Base-by-base conservation (phyloP, 306 rosid genomes). In the Cucurbita maxima region DNA sequence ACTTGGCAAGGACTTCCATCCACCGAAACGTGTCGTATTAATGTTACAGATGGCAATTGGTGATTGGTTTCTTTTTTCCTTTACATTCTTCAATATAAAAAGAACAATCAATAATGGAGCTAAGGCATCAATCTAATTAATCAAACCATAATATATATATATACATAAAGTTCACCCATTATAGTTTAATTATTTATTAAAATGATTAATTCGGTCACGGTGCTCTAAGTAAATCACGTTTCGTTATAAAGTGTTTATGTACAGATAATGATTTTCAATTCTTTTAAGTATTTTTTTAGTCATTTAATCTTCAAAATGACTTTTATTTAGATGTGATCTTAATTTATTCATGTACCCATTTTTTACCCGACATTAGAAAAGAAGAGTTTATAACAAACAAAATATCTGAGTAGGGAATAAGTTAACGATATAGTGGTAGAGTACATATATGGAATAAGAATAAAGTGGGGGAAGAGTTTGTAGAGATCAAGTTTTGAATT, bases 401-500 rank as follows among this genome's bases (percentile, higher is more conserved):
- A 34, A 50, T 16, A 63, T 63, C 9, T 63, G 30, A 63, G 45
- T n/a, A 63, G n/a, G 18, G 43, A 63, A 36, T 40, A 63, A 10
- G 71, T 41, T 63, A 63, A 63, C 41, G 6, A n/a, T 18, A 41
- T 41, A 41, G 71, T 63, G 71, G 71, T 3, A 68, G 73, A 68
- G 20, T 19, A 22, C 37, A 66, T n/a, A 40, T 62, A 22, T 68
- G 73, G 73, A 45, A 68, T 68, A 12, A 45, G 56, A 68, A 47
- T 68, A 68, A 64, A 67, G 73, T 67, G 57, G 73, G 73, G 73
- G 48, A 14, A 57, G 48, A 56, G 25, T 68, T 68, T 20, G 20
- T 41, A 11, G 52, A 44, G 54, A 1, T 69, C 57, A 69, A 69
- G 57, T 48, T 13, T 47, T 11, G 2, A 10, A 66, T 66, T 12